phyloP scores from a whole-genome alignment of 1,284 basidiomycete species.

The Ustilago vetiveriae region DNA sequence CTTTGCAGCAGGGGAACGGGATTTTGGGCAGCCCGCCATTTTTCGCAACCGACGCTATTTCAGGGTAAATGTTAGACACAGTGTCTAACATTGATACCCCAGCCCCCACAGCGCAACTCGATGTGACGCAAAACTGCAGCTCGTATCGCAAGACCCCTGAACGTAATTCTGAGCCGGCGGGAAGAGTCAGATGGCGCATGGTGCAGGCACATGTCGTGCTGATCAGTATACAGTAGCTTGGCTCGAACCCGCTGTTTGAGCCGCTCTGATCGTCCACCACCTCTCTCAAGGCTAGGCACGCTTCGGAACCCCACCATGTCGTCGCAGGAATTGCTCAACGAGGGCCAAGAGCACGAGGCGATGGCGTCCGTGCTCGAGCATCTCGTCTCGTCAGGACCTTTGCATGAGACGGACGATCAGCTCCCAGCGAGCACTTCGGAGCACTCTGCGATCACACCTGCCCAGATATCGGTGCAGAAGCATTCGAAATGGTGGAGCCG shows the following conservation, averaged over 20 bases:
- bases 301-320: slow-evolving; percentile 18
- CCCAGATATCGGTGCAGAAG: slow-evolving; percentile 18
- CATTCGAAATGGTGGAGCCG: slow-evolving; percentile 39
- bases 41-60: not conserved
- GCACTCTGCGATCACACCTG: slow-evolving; percentile 43
- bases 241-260: too few species aligned
- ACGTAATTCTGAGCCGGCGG: not conserved
- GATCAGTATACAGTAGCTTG: too few species aligned
- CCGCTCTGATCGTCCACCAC: too few species aligned
- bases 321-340: not conserved
- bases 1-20: not conserved
- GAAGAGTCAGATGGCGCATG: too few species aligned
- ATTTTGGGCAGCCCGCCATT: slow-evolving; percentile 8
- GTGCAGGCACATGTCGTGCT: too few species aligned
- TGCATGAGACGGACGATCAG: slow-evolving; percentile 27
- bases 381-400: slow-evolving; percentile 34
- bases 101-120: too few species aligned
- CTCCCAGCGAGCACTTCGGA: slow-evolving; percentile 18
- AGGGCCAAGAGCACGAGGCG: slow-evolving; percentile 34
- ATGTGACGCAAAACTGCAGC: too few species aligned
- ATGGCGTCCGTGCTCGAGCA: slow-evolving; percentile 42
- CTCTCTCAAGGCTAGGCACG: too few species aligned
- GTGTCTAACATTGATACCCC: slow-evolving; percentile 1
- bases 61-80: not conserved
- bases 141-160: not conserved